Conservation (phyloP, 805 yeast genomes). For the Hyphopichia homilentoma region DNA sequence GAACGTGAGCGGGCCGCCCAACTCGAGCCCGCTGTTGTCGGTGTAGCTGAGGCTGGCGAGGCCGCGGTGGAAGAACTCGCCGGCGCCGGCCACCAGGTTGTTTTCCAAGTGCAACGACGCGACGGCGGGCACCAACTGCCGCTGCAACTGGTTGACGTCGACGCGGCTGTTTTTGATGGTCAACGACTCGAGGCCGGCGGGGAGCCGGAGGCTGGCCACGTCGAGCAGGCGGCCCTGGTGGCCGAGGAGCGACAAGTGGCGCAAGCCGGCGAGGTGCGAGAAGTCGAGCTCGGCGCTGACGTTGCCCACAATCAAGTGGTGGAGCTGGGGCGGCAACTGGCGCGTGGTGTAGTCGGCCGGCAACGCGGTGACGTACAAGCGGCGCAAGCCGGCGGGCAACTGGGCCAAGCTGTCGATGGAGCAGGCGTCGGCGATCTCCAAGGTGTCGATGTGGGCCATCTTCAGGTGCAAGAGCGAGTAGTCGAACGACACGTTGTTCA, state of each 20-base stretch:
- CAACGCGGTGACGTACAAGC: not conserved
- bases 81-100: not conserved
- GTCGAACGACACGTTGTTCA: not conserved
- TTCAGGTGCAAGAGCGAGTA: not conserved
- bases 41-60: not conserved
- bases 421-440: not conserved
- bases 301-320: not conserved
- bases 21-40: not conserved
- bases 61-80: too few species aligned
- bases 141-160: too few species aligned
- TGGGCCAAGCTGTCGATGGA: not conserved
- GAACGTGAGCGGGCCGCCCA: not conserved
- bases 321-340: not conserved
- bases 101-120: too few species aligned
- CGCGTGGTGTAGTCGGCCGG: not conserved
- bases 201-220: not conserved
- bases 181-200: not conserved
- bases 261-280: not conserved
- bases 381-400: not conserved
- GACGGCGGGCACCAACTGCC: too few species aligned
- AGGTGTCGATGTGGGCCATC: not conserved
- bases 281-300: not conserved
- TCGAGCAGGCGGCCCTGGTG: not conserved
- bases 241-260: not conserved
- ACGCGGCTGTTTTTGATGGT: not conserved